phyloP scores from a whole-genome alignment of 352 stramenopile species.

The Phytopythium aichiense region DNA sequence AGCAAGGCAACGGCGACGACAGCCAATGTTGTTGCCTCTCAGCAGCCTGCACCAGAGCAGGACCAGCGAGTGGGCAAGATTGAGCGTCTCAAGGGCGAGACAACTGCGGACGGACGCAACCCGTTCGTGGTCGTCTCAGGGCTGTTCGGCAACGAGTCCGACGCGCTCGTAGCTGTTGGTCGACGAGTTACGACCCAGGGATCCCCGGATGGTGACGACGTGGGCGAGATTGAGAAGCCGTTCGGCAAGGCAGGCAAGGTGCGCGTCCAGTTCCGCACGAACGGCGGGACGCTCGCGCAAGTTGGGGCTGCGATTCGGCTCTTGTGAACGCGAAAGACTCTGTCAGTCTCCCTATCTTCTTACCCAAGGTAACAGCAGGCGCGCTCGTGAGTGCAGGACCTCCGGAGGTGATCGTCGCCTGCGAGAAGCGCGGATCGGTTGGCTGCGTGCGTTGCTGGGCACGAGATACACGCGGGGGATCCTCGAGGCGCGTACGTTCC shows the following conservation, averaged over 20 bases:
- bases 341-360: neutral
- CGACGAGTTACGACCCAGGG: conserved; percentile 16
- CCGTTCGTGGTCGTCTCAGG: conserved; percentile 56
- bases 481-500: conserved; percentile 46
- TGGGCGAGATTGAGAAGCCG: conserved; percentile 54
- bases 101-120: conserved; percentile 51
- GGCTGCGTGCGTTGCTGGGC: conserved; percentile 18
- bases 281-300: conserved; percentile 44
- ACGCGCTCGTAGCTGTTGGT: conserved; percentile 31
- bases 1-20: neutral
- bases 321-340: conserved; percentile 1
- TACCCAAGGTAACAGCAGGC: conserved; percentile 52
- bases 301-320: conserved; percentile 36
- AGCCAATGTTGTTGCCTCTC: neutral
- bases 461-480: conserved; percentile 38
- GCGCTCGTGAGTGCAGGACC: conserved; percentile 29
- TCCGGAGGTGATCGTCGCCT: conserved; percentile 15
- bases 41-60: neutral
- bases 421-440: conserved; percentile 18
- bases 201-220: conserved; percentile 11
- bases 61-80: conserved; percentile 22
- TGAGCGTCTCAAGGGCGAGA: conserved; percentile 71
- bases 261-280: conserved; percentile 37
- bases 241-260: conserved; percentile 81
- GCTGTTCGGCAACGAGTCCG: conserved; percentile 43